Conservation (phyloP, 179 eudicot genomes). For the Beta macrorhiza region DNA sequence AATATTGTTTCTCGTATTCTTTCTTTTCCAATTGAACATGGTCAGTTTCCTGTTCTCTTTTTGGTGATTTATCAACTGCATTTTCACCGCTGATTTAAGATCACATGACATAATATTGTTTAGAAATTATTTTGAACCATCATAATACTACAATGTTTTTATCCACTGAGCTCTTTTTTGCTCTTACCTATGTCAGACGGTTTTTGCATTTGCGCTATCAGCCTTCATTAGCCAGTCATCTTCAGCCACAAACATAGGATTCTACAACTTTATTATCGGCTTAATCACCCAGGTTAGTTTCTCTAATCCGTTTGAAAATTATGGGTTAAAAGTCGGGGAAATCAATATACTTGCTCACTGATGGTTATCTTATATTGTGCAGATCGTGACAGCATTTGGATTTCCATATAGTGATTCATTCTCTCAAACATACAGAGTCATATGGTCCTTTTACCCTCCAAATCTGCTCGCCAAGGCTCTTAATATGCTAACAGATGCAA, state of each 20-base stretch:
- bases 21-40: constrained; percentile 88
- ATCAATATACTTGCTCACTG: background rate
- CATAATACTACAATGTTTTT: background rate
- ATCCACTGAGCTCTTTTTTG: constrained; percentile 11
- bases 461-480: constrained; percentile 76
- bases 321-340: background rate
- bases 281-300: constrained; percentile 72
- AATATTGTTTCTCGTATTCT: constrained; percentile 70
- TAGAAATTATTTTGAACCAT: background rate
- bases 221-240: constrained; percentile 74
- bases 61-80: background rate
- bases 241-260: constrained; percentile 72
- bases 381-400: constrained; percentile 73
- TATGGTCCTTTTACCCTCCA: constrained; percentile 91
- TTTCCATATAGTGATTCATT: constrained; percentile 59
- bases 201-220: constrained; percentile 80
- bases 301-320: constrained; percentile 5
- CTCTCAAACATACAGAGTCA: constrained; percentile 37
- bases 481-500: constrained; percentile 66
- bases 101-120: background rate
- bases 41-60: constrained; percentile 37
- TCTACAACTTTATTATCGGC: constrained; percentile 69
- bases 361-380: constrained; percentile 25
- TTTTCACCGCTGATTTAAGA: background rate
- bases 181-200: constrained; percentile 47